Evolutionary conservation across 805 yeast species (phyloP).

Genomic region (Torulaspora gathmanii): DNA sequence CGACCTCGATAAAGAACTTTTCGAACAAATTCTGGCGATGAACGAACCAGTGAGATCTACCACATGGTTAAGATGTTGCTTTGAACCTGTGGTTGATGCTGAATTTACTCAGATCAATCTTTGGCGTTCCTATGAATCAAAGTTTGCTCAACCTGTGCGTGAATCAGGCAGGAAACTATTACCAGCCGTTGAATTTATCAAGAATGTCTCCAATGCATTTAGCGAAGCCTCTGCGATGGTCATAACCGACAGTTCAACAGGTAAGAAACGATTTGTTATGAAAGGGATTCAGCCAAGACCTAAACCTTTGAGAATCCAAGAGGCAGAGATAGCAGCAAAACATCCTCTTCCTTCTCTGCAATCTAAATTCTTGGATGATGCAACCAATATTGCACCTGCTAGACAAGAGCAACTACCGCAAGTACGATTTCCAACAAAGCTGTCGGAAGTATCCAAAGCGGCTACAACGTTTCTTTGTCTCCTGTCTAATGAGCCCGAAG

Average conservation of each 20-base stretch:
- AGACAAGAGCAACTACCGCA: conserved; percentile 28
- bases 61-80: conserved; percentile 89
- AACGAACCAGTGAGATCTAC: conserved; percentile 90
- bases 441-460: conserved; percentile 34
- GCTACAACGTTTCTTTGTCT: conserved; percentile 33
- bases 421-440: conserved; percentile 26
- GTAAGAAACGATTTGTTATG: conserved; percentile 78
- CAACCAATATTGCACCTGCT: conserved; percentile 19
- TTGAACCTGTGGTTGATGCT: conserved; percentile 68
- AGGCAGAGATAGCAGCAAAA: conserved; percentile 43
- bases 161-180: conserved; percentile 56
- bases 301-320: conserved; percentile 45
- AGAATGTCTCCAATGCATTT: conserved; percentile 87
- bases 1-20: conserved; percentile 48
- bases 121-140: conserved; percentile 92
- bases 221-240: conserved; percentile 92
- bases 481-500: conserved; percentile 31
- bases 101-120: conserved; percentile 93
- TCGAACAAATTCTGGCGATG: conserved; percentile 55
- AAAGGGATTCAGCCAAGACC: conserved; percentile 90
- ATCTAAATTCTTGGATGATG: conserved; percentile 22
- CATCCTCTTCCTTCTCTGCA: conserved; percentile 14
- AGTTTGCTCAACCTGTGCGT: conserved; percentile 59
- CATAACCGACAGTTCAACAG: conserved; percentile 56
- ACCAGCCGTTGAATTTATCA: conserved; percentile 95